These are phyloP conservation scores for Pleurozium schreberi DNA, from an alignment of 225 moss, liverwort and hornwort species.

Conservation along the genomic window DNA sequence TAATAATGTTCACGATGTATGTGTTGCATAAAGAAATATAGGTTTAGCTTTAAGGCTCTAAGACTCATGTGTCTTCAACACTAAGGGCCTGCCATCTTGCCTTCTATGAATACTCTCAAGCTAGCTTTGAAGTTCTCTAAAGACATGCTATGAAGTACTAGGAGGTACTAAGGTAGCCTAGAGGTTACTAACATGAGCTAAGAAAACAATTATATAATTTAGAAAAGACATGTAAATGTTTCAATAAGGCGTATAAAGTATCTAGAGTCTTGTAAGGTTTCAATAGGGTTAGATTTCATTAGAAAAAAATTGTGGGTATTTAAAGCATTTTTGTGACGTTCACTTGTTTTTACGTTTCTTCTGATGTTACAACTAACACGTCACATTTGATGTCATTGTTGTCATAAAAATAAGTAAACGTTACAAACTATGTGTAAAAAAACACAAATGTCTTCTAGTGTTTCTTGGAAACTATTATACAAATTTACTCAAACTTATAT, in stretches of 20 bases:
- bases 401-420: too few relatives aligned
- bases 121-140: not conserved
- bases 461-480: not conserved
- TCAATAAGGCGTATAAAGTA: not conserved
- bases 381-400: too few relatives aligned
- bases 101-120: not conserved
- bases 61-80: not conserved
- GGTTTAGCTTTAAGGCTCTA: not conserved
- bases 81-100: not conserved
- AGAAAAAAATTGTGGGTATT: too few relatives aligned
- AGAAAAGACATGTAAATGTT: not conserved
- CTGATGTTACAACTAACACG: too few relatives aligned
- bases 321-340: too few relatives aligned
- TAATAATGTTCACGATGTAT: not conserved
- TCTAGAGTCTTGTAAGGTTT: not conserved
- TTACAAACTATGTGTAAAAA: too few relatives aligned
- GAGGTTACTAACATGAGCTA: not conserved
- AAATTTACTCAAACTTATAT: not conserved
- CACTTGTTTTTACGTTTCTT: too few relatives aligned
- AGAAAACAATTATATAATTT: not conserved
- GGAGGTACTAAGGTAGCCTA: not conserved
- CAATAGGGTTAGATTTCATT: not conserved
- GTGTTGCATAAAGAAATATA: not conserved
- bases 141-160: not conserved
- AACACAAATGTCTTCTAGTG: too few relatives aligned